Conservation (phyloP, 345 rosid genomes). For the Gossypium sturtianum region DNA sequence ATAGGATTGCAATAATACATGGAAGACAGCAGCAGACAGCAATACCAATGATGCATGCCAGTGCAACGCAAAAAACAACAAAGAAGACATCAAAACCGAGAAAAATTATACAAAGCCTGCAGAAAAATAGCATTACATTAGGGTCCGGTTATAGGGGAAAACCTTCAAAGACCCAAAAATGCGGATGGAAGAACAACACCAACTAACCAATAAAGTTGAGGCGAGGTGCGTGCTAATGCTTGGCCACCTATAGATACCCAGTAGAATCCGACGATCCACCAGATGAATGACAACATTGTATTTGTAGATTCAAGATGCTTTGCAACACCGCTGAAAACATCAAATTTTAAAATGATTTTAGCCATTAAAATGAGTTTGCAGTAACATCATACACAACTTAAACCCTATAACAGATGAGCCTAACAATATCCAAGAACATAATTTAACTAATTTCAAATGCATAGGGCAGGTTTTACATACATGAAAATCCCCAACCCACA, state of each 20-base stretch:
- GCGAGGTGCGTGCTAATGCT: constrained; percentile 56
- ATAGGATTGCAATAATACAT: constrained; percentile 90
- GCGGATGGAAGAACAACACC: constrained; percentile 1
- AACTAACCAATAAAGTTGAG: constrained; percentile 85
- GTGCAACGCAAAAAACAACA: constrained; percentile 89
- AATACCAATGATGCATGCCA: constrained; percentile 90
- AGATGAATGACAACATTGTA: constrained; percentile 94
- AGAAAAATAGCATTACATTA: constrained; percentile 21
- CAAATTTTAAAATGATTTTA: constrained; percentile 8
- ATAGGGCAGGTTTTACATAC: not conserved
- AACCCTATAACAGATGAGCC: not conserved
- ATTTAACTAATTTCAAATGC: not conserved
- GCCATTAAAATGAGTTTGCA: not conserved
- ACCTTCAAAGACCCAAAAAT: not conserved
- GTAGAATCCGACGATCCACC: constrained; percentile 99
- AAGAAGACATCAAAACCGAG: constrained; percentile 96
- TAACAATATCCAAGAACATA: not conserved
- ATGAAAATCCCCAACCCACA: not conserved
- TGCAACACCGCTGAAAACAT: constrained; percentile 45
- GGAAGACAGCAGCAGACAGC: constrained; percentile 99
- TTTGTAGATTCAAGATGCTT: constrained; percentile 96
- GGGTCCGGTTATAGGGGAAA: constrained; percentile 9
- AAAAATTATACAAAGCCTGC: constrained; percentile 90
- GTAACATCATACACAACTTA: not conserved
- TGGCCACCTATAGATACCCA: constrained; percentile 97